Percentiles rank a stretch among this genome's conserved stretches.
Evolutionary conservation across 1,139 yeast genomes (phyloP).

Genomic region (Diutina catenulata): DNA sequence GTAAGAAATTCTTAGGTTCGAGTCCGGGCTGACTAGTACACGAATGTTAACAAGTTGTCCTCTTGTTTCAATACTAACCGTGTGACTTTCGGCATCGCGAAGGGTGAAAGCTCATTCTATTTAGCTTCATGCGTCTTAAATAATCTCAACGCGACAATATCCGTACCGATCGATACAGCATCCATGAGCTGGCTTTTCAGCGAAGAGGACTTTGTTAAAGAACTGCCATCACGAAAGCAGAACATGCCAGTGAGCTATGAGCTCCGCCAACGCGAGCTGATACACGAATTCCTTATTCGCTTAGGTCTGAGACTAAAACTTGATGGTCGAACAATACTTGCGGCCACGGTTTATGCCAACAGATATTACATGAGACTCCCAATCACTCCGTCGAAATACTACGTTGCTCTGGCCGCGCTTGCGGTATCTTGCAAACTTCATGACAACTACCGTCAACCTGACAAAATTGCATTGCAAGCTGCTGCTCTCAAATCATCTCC

Average conservation of each 20-base stretch:
- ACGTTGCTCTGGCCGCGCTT: conserved; percentile 34
- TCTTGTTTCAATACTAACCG: background rate
- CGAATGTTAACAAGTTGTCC: conserved; percentile 6
- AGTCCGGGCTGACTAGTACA: background rate
- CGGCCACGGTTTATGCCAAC: conserved; percentile 30
- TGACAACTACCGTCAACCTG: conserved; percentile 33
- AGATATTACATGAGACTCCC: conserved; percentile 34
- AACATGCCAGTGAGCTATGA: conserved; percentile 84
- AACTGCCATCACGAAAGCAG: conserved; percentile 62
- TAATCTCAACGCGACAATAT: background rate
- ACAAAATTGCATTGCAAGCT: conserved; percentile 29
- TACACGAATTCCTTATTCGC: conserved; percentile 28
- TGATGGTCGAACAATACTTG: conserved; percentile 32
- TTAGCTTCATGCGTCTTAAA: background rate
- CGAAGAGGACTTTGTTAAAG: conserved; percentile 19
- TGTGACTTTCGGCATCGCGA: background rate
- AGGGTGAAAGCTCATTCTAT: background rate
- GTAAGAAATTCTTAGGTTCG: background rate
- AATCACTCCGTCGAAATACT: conserved; percentile 33
- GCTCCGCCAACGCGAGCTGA: conserved; percentile 18
- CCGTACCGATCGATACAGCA: conserved; percentile 8
- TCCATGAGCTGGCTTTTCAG: conserved; percentile 24
- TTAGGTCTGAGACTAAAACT: conserved; percentile 27
- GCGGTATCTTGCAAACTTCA: conserved; percentile 32
- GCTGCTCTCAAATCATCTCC: conserved; percentile 24